A percentile compares a stretch with the other conserved stretches of the same genome.
Evolutionary conservation across 192 early-diverging fungal species (phyloP).

Genomic region (Radiomyces spectabilis): DNA sequence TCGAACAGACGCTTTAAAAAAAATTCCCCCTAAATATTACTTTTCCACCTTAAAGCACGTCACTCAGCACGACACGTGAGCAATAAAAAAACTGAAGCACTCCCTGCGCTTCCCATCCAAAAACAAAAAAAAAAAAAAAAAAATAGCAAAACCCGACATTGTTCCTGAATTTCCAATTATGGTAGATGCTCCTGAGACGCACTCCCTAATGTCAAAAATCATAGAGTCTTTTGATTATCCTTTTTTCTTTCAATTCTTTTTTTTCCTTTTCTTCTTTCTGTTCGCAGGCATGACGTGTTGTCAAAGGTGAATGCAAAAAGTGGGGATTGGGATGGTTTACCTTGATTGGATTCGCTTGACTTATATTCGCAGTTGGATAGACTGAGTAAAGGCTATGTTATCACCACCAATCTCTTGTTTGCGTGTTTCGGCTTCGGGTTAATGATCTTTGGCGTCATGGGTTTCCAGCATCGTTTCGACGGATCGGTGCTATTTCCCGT

Average conservation of each 20-base stretch:
- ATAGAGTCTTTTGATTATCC: conserved; percentile 6
- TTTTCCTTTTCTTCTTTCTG: background rate
- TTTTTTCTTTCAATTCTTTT: conserved; percentile 2
- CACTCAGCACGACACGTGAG: too few species aligned
- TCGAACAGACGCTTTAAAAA: too few species aligned
- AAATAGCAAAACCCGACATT: too few species aligned
- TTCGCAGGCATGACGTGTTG: background rate
- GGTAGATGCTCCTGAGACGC: too few species aligned
- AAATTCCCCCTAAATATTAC: too few species aligned
- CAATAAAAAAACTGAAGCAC: too few species aligned
- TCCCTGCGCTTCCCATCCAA: background rate
- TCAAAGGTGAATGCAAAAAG: background rate
- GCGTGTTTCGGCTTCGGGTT: conserved; percentile 15
- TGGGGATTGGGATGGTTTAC: background rate
- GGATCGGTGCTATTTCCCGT: conserved; percentile 11
- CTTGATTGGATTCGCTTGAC: background rate
- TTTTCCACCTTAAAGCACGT: too few species aligned
- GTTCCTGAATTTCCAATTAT: too few species aligned
- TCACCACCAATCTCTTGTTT: conserved; percentile 19
- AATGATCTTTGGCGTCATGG: conserved; percentile 15
- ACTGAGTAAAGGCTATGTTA: conserved; percentile 21
- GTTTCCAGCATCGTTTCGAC: conserved; percentile 6
- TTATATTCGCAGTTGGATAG: too few species aligned
- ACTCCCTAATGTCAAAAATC: too few species aligned
- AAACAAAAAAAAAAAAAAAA: background rate